Base-by-base conservation (phyloP, 2,329 filamentous ascomycete genomes). In the Diaporthe aspalathi region DNA sequence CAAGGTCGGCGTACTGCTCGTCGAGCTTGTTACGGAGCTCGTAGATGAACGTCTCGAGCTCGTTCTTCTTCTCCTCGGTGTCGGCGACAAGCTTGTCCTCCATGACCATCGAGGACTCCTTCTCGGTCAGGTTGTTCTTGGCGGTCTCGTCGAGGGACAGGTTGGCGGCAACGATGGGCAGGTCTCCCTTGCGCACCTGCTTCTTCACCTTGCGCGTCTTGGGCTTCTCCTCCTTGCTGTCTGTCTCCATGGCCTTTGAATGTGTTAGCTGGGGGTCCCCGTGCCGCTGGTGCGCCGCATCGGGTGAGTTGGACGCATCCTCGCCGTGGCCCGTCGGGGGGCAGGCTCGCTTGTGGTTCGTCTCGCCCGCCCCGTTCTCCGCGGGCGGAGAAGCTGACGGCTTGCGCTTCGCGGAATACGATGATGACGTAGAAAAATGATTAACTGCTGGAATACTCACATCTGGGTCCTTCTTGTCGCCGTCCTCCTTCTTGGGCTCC, bases 51-150 rank as follows among this genome's bases (percentile, higher is more conserved):
- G 94, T 91, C 88, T 99, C 96, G 68, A 99, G 93, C 85, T 98
- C 95, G 87, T 99, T 99, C 94, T 98, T 99, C 91, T 97, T 97
- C 87, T 98, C 94, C 81, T 98, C 96, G 47, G 96, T 99, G 82
- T 98, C 96, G 77, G 93, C 94, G 70, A 99, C 95, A 71, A 98
- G 92, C 89, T 98, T 99, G 86, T 99, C 96, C 84, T 98, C 94
- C 90, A 97, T 95, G 77, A 94, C 90, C 96, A 99, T 98, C 77
- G 91, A 81, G 76, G 91, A 88, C 85, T 99, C 96, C 82, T 92
- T 91, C 88, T 99, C 96, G 65, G 87, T 83, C 75, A 91, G 86
- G n/a, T 86, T 79, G 73, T 90, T 85, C 87, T 93, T 95, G 79
- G 85, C 80, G 20, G 86, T 77, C 63, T 89, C 82, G 74, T 97